Conservation (phyloP, 140 eudicot species). For the Oenanthe javanica region DNA sequence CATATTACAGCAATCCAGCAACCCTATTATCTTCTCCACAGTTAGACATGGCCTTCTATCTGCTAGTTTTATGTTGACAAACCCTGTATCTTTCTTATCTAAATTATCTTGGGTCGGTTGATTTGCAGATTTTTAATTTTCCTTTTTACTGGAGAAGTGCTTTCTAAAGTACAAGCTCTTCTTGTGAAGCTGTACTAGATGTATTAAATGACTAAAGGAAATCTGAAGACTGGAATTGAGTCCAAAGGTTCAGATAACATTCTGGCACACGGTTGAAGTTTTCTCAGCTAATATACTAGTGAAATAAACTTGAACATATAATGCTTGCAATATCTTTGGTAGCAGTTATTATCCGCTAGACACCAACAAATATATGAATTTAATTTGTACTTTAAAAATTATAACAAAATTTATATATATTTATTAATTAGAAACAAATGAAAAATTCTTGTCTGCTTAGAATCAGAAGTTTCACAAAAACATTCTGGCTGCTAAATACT, state of each 20-base stretch:
- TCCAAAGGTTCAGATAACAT: neutral
- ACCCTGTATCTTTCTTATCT: neutral
- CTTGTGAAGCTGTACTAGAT: neutral
- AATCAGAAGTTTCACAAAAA: neutral
- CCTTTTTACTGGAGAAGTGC: neutral
- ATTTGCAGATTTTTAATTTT: neutral
- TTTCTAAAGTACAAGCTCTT: neutral
- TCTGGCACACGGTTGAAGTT: neutral
- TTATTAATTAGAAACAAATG: neutral
- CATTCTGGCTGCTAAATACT: neutral
- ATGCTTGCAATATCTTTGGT: neutral
- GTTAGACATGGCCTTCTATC: neutral
- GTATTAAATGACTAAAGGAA: neutral
- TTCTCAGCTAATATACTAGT: neutral
- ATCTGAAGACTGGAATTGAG: neutral
- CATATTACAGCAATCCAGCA: neutral
- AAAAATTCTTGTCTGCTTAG: neutral
- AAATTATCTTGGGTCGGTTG: neutral
- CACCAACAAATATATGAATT: neutral
- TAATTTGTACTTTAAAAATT: neutral
- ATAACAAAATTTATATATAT: too few relatives aligned
- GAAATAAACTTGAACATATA: neutral
- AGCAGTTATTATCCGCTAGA: neutral
- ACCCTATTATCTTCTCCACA: neutral
- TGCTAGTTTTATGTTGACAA: neutral